Conservation (phyloP, 805 yeast species). For the Yamadazyma endophytica region DNA sequence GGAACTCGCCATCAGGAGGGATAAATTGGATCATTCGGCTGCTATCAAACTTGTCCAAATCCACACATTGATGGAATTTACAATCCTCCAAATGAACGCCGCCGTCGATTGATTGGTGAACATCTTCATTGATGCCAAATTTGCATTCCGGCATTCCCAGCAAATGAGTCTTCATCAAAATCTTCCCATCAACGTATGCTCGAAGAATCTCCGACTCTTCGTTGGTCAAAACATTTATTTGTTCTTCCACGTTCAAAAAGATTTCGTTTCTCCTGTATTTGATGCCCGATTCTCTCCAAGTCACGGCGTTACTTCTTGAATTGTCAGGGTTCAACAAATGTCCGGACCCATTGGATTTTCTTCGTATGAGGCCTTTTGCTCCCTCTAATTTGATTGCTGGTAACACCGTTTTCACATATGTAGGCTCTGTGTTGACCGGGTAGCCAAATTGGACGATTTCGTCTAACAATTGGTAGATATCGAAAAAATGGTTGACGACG, state of each 20-base stretch:
- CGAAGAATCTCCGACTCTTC: constrained; percentile 61
- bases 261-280: constrained; percentile 79
- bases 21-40: constrained; percentile 63
- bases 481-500: constrained; percentile 61
- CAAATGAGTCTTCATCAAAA: constrained; percentile 65
- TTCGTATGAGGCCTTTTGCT: constrained; percentile 6
- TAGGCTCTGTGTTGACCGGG: constrained; percentile 60
- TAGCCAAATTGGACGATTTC: constrained; percentile 75
- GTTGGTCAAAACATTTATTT: constrained; percentile 64
- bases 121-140: constrained; percentile 66
- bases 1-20: constrained; percentile 88
- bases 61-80: constrained; percentile 85
- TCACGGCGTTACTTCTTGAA: constrained; percentile 9
- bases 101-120: neutral
- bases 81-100: constrained; percentile 63
- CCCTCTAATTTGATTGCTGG: constrained; percentile 2
- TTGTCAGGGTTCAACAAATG: constrained; percentile 7
- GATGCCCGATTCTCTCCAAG: constrained; percentile 12
- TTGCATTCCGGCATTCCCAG: constrained; percentile 82
- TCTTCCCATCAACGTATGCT: constrained; percentile 72
- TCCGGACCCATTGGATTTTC: constrained; percentile 7
- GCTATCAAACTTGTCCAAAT: constrained; percentile 60
- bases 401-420: constrained; percentile 18
- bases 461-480: constrained; percentile 73
- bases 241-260: constrained; percentile 70